Conservation (phyloP, 495 filamentous ascomycete species). For the Hypoxylon trugodes region DNA sequence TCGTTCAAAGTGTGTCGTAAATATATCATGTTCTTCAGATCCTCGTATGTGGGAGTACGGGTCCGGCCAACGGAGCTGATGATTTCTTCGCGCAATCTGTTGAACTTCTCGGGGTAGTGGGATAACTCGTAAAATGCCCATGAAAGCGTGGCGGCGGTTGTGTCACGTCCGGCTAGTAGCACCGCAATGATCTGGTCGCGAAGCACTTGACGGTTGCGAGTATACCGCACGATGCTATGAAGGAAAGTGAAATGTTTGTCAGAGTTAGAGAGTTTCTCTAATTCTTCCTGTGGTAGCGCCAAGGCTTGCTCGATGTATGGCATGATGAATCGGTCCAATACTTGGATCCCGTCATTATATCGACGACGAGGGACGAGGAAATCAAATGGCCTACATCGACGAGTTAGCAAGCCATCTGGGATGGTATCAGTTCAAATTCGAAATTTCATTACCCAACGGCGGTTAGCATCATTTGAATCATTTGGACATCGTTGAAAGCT, state of each 20-base stretch:
- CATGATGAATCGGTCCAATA: conserved; percentile 60
- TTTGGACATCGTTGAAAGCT: conserved; percentile 64
- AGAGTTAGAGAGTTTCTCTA: conserved; percentile 57
- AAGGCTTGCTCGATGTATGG: conserved; percentile 62
- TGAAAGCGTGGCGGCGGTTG: conserved; percentile 63
- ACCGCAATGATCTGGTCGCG: conserved; percentile 67
- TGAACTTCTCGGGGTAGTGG: conserved; percentile 57
- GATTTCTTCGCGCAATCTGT: conserved; percentile 54
- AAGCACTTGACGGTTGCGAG: conserved; percentile 57
- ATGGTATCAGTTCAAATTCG: neutral
- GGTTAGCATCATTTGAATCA: conserved; percentile 57
- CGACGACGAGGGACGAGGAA: conserved; percentile 50
- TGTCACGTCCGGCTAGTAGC: conserved; percentile 69
- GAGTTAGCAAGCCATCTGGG: conserved; percentile 5
- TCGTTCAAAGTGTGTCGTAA: conserved; percentile 54
- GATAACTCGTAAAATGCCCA: conserved; percentile 65
- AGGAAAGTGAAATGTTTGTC: conserved; percentile 57
- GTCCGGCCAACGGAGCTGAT: conserved; percentile 42
- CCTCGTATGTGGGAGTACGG: conserved; percentile 48
- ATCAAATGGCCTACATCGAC: conserved; percentile 49
- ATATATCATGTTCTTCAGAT: conserved; percentile 51
- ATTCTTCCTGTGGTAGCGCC: conserved; percentile 56
- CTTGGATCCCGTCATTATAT: conserved; percentile 54
- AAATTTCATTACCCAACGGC: conserved; percentile 48
- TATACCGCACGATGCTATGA: conserved; percentile 54